These are phyloP conservation scores for Taphrina populina DNA, from an alignment of 1,139 yeast genomes.

Conservation along the genomic window DNA sequence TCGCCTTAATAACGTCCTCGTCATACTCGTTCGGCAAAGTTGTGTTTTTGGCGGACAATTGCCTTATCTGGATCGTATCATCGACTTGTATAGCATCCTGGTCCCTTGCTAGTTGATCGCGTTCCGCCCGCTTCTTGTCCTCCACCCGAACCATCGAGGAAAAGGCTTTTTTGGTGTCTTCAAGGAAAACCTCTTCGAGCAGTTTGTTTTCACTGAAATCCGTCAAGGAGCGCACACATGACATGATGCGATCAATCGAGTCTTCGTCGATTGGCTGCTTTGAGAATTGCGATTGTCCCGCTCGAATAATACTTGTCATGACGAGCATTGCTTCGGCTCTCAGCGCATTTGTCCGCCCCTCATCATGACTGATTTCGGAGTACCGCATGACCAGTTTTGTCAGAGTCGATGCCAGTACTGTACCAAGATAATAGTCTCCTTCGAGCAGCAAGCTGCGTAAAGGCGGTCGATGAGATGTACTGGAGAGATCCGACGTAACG, in stretches of 20 bases:
- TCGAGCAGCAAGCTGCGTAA: constrained; percentile 75
- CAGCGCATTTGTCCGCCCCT: constrained; percentile 66
- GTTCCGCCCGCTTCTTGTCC: constrained; percentile 54
- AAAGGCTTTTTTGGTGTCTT: constrained; percentile 84
- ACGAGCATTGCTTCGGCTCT: constrained; percentile 93
- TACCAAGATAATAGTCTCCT: constrained; percentile 89
- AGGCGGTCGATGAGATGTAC: constrained; percentile 56
- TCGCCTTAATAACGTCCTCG: constrained; percentile 50
- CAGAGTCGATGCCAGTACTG: constrained; percentile 83
- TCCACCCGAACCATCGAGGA: constrained; percentile 57
- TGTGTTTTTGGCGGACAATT: constrained; percentile 59
- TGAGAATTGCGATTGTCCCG: constrained; percentile 77
- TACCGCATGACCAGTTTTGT: constrained; percentile 84
- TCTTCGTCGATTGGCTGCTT: constrained; percentile 88
- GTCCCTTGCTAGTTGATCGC: constrained; percentile 60
- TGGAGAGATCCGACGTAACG: constrained; percentile 41
- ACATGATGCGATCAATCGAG: constrained; percentile 83
- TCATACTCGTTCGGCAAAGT: constrained; percentile 46
- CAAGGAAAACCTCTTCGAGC: constrained; percentile 73
- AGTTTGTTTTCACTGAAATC: constrained; percentile 57
- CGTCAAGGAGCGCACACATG: constrained; percentile 74
- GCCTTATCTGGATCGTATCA: constrained; percentile 78
- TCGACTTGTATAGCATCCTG: constrained; percentile 79
- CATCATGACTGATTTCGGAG: constrained; percentile 57
- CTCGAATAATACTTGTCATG: constrained; percentile 86